Percentiles rank a stretch among this genome's conserved stretches.
These are phyloP conservation scores for Beverwykella pulmonaria DNA, from an alignment of 495 filamentous ascomycete species.

Conservation along the genomic window DNA sequence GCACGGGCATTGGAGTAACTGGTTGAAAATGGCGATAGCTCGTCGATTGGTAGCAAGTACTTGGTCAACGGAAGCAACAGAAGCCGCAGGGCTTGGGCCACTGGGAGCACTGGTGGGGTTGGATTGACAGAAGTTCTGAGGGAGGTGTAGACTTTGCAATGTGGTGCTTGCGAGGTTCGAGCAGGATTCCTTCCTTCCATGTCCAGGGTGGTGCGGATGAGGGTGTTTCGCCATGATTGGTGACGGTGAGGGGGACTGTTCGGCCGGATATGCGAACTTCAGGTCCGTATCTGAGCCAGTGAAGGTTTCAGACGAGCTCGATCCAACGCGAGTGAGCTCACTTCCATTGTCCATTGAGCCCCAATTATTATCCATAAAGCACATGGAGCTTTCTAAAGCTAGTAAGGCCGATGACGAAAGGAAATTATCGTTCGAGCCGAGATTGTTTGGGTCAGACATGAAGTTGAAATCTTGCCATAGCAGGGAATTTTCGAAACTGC, in stretches of 20 bases:
- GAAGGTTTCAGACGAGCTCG: conserved; percentile 15
- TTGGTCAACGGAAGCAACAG: conserved; percentile 17
- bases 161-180: conserved; percentile 22
- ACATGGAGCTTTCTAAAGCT: conserved; percentile 20
- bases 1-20: conserved; percentile 28
- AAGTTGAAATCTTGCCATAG: conserved; percentile 29
- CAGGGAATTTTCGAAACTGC: conserved; percentile 12
- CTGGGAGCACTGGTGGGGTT: conserved; percentile 20
- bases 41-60: conserved; percentile 15
- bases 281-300: not conserved
- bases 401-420: conserved; percentile 14
- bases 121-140: conserved; percentile 22
- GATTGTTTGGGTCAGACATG: conserved; percentile 13
- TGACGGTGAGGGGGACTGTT: conserved; percentile 10
- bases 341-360: conserved; percentile 5
- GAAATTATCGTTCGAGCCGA: conserved; percentile 1
- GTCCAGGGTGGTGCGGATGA: conserved; percentile 15
- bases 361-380: conserved; percentile 27
- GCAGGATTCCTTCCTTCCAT: conserved; percentile 22
- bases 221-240: not conserved
- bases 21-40: conserved; percentile 20
- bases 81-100: not conserved
- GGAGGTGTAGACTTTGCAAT: conserved; percentile 23
- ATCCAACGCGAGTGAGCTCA: conserved; percentile 13
- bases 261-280: conserved; percentile 6